Evolutionary conservation across 192 early-diverging fungal species (phyloP).

Genomic region (Phycomyces nitens): DNA sequence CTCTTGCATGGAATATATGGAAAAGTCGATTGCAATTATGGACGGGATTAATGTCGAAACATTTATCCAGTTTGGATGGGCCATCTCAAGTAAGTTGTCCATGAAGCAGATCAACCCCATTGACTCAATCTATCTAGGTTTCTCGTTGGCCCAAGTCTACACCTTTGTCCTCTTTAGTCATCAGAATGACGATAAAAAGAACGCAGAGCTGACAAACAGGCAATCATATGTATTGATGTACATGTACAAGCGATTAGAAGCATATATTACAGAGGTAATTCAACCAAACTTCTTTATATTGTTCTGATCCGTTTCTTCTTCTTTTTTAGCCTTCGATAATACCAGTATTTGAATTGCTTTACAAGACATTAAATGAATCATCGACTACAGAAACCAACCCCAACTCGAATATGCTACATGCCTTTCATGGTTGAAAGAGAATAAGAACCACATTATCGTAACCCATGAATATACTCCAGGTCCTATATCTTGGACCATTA

Average conservation of each 20-base stretch:
- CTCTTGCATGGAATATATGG: slow-evolving; percentile 1
- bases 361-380: not conserved
- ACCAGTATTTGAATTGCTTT: not conserved
- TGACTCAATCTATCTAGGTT: not conserved
- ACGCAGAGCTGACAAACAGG: not conserved
- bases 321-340: not conserved
- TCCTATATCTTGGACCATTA: no score
- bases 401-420: not conserved
- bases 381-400: not conserved
- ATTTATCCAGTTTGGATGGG: slow-evolving; percentile 4
- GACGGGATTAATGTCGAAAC: not conserved
- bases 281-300: not conserved
- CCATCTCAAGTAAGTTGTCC: slow-evolving; percentile 7
- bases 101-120: not conserved
- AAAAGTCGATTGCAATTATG: not conserved
- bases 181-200: not conserved
- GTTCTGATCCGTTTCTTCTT: not conserved
- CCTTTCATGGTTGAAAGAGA: not conserved
- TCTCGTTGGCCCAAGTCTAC: not conserved
- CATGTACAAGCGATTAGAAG: not conserved
- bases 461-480: not conserved
- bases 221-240: not conserved
- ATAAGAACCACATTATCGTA: not conserved
- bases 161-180: not conserved
- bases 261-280: not conserved